Conservation (phyloP, 139 green algal genomes). For the Limnomonas spitsbergensis region DNA sequence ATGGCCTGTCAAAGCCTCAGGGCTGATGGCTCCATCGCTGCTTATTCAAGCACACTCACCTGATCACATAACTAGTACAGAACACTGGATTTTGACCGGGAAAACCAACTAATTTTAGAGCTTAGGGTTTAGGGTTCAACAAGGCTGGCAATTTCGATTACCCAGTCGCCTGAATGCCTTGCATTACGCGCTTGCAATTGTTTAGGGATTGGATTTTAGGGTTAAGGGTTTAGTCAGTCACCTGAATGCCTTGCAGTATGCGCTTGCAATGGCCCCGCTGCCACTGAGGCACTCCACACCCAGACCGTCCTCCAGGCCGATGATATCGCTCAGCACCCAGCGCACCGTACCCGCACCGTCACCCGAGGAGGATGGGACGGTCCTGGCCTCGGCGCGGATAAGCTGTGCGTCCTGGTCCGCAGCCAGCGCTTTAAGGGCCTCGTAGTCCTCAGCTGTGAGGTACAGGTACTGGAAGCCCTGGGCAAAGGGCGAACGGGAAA, state of each 20-base stretch:
- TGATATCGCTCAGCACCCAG: slow-evolving; percentile 10
- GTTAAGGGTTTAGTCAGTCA: too few relatives aligned
- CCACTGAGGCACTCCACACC: slow-evolving; percentile 96
- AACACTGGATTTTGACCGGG: too few relatives aligned
- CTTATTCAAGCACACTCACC: too few relatives aligned
- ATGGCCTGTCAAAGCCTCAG: too few relatives aligned
- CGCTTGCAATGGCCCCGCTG: slow-evolving; percentile 86
- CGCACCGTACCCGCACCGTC: background rate
- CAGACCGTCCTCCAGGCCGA: slow-evolving; percentile 93
- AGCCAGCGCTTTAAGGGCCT: slow-evolving; percentile 26
- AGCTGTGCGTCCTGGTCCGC: background rate
- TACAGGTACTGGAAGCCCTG: slow-evolving; percentile 91
- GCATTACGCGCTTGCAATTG: too few relatives aligned
- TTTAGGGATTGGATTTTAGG: too few relatives aligned
- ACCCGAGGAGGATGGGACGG: background rate
- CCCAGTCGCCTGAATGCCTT: too few relatives aligned
- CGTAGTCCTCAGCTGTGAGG: slow-evolving; percentile 80
- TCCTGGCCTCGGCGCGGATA: slow-evolving; percentile 18
- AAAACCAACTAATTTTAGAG: too few relatives aligned
- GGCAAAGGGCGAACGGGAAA: too few relatives aligned
- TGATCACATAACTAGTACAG: background rate
- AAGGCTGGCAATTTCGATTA: too few relatives aligned
- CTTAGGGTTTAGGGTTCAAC: too few relatives aligned
- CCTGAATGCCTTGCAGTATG: slow-evolving; percentile 43
- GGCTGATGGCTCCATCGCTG: too few relatives aligned